Conservation (phyloP, 164 flowering plant species). For the Taxillus chinensis region DNA sequence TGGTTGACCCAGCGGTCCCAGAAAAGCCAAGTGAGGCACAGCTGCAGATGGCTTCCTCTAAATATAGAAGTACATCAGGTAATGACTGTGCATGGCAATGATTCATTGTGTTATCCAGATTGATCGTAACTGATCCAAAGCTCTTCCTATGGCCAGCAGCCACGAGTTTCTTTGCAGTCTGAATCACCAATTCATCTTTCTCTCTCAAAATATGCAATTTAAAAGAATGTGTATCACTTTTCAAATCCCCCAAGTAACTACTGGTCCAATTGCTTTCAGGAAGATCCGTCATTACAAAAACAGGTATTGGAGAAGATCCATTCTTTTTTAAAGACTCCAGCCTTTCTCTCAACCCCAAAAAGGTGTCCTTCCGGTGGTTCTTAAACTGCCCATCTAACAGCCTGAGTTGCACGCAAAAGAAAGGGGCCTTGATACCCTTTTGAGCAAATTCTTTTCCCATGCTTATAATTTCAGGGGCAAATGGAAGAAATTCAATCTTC, state of each 20-base stretch:
- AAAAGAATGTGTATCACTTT: constrained; percentile 31
- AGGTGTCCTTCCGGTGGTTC: constrained; percentile 81
- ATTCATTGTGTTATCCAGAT: constrained; percentile 12
- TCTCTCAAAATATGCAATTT: constrained; percentile 46
- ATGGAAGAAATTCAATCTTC: constrained; percentile 61
- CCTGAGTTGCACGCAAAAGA: constrained; percentile 88
- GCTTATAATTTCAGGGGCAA: constrained; percentile 55
- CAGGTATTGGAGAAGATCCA: constrained; percentile 35
- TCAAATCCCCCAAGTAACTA: constrained; percentile 68
- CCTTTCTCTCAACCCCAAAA: constrained; percentile 43
- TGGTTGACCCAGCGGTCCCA: constrained; percentile 93
- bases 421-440: constrained; percentile 54
- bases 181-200: constrained; percentile 39
- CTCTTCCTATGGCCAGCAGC: constrained; percentile 31
- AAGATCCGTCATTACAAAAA: constrained; percentile 98
- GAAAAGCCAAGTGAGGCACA: constrained; percentile 94
- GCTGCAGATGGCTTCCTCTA: constrained; percentile 79
- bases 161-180: constrained; percentile 42
- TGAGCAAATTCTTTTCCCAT: constrained; percentile 56
- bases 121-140: constrained; percentile 18
- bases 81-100: constrained; percentile 21
- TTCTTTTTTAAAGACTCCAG: constrained; percentile 36
- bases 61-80: constrained; percentile 60
- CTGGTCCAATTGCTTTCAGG: constrained; percentile 70
- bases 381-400: constrained; percentile 96